A percentile compares a stretch with the other conserved stretches of the same genome.
Evolutionary conservation across 2,329 filamentous ascomycete species (phyloP).

Genomic region (Beauveria sp.): DNA sequence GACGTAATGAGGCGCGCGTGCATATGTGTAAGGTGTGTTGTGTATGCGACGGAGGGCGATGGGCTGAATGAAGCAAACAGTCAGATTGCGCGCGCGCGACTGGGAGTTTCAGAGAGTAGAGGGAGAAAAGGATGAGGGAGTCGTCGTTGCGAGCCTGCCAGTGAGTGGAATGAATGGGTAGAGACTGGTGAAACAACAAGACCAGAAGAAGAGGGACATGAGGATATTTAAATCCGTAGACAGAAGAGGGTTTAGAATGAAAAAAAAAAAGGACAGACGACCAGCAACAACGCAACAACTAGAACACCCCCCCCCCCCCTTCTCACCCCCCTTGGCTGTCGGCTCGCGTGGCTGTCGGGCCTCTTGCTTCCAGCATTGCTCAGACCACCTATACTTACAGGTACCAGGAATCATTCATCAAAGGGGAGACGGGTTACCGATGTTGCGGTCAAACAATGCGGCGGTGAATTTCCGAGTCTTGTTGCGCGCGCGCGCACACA

Average conservation of each 20-base stretch:
- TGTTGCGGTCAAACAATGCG: slow-evolving; percentile 10
- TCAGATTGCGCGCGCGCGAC: not conserved
- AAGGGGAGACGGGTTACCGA: not conserved
- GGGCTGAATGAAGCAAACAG: not conserved
- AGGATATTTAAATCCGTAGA: slow-evolving; percentile 10
- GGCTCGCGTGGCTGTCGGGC: slow-evolving; percentile 9
- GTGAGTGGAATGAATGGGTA: not conserved
- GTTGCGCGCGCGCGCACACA: no score
- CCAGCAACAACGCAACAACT: not conserved
- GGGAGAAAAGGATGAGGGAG: not conserved
- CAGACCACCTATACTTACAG: slow-evolving; percentile 6
- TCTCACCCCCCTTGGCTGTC: not conserved
- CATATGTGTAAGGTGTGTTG: not conserved
- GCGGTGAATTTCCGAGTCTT: not conserved
- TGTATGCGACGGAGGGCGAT: not conserved
- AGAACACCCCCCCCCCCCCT: not conserved
- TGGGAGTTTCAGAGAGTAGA: not conserved
- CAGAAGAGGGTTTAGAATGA: not conserved
- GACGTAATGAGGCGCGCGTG: not conserved
- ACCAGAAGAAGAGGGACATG: not conserved
- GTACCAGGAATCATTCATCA: not conserved
- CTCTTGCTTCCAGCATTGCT: slow-evolving; percentile 8
- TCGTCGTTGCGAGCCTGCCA: not conserved
- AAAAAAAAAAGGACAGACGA: not conserved
- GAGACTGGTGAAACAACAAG: not conserved